Base-by-base conservation (phyloP, 2,329 filamentous ascomycete genomes). In the Pseudogymnoascus sp. region DNA sequence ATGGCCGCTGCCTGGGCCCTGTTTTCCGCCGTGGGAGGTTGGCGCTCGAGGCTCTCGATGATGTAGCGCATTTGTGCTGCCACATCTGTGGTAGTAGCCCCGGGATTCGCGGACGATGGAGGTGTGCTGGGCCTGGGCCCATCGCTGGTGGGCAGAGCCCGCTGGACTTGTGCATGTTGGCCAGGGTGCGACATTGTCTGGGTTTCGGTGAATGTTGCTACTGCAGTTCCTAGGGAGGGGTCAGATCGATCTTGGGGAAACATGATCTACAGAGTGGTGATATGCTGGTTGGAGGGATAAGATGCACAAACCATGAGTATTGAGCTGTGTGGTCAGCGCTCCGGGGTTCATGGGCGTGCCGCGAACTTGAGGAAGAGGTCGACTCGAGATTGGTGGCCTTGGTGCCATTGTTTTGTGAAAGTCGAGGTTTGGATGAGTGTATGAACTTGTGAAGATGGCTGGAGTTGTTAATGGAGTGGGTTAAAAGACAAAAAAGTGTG, bases 341-440 rank as follows among this genome's bases (percentile, higher is more conserved):
- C 28, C 49, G 5, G 49, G 49, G 49, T 55, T 55, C 28, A 55
- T 33, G 49, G 49, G 49, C 16, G 49, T 55, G 28, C 49, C 49
- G 2, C 49, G 49, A 33, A 55, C 49, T 55, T 55, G 49, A 33
- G 49, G 49, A 35, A 55, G 49, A 55, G 49, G 49, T 33, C 49
- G 49, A 55, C 7, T 55, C n/a, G 49, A 33, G 49, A 14, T 55
- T 14, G 16, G 5, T 55, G 49, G 49, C 11, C 49, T 55, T 11
- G 49, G 5, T 19, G 49, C 28, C 49, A 55, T 55, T 55, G 49
- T 55, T 33, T 55, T 19, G 28, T 55, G 9, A 19, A 55, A 19
- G 28, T 55, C 8, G 11, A 35, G n/a, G 6, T 19, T 14, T 35
- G 28, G 9, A 33, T 33, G 49, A 22, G 28, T 33, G 28, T 35